These are phyloP conservation scores for Colletotrichum tropicicola DNA, from an alignment of 2,329 filamentous ascomycete species.

Conservation along the genomic window DNA sequence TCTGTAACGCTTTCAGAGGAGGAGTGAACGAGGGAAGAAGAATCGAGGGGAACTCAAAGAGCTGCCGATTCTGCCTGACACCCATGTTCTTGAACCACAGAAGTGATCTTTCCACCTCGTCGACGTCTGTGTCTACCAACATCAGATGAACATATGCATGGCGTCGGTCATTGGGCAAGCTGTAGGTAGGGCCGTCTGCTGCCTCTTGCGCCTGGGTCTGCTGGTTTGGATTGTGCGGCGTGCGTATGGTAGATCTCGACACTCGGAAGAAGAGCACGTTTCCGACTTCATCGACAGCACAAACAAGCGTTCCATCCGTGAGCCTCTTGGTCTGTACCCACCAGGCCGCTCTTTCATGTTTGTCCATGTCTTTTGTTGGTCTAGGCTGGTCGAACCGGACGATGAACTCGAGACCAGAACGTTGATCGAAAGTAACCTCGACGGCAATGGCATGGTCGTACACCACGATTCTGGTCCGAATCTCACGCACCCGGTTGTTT, in stretches of 20 bases:
- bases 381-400: slow-evolving; percentile 56
- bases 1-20: slow-evolving; percentile 64
- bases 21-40: slow-evolving; percentile 66
- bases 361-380: slow-evolving; percentile 31
- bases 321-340: slow-evolving; percentile 61
- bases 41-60: slow-evolving; percentile 71
- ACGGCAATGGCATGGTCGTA: slow-evolving; percentile 32
- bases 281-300: slow-evolving; percentile 50
- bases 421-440: slow-evolving; percentile 44
- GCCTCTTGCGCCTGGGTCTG: background rate
- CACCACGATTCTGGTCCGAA: slow-evolving; percentile 33
- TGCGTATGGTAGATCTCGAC: slow-evolving; percentile 37
- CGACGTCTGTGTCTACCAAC: slow-evolving; percentile 34
- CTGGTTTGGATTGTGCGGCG: slow-evolving; percentile 26
- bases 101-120: slow-evolving; percentile 37
- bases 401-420: slow-evolving; percentile 53
- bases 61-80: slow-evolving; percentile 31
- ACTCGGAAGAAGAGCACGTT: slow-evolving; percentile 53
- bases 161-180: slow-evolving; percentile 41
- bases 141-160: slow-evolving; percentile 43
- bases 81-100: slow-evolving; percentile 39
- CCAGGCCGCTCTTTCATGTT: slow-evolving; percentile 51
- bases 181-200: slow-evolving; percentile 16
- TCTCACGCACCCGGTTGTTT: slow-evolving; percentile 39
- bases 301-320: slow-evolving; percentile 58